phyloP scores from a whole-genome alignment of 2,329 filamentous ascomycete genomes.

The Fusarium multiceps region DNA sequence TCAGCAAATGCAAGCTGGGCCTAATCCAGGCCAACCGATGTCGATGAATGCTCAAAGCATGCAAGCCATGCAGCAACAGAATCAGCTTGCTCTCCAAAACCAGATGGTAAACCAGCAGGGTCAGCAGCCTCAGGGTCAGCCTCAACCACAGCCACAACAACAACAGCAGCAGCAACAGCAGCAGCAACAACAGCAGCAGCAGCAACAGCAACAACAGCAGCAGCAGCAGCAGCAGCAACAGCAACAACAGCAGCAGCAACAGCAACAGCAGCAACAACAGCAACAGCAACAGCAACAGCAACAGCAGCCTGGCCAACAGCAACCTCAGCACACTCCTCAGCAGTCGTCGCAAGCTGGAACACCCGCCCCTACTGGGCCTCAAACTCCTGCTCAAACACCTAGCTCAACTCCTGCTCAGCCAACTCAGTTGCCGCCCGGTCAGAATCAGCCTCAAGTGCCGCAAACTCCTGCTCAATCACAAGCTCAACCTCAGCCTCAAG shows the following conservation, averaged over 20 bases:
- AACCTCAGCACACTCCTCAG: conserved; percentile 60
- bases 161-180: neutral
- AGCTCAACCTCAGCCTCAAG: conserved; percentile 49
- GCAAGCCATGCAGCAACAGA: conserved; percentile 58
- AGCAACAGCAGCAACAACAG: conserved; percentile 44
- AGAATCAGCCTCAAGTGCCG: conserved; percentile 51
- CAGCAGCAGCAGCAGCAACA: conserved; percentile 41
- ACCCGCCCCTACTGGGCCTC: conserved; percentile 58
- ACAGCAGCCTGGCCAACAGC: conserved; percentile 53
- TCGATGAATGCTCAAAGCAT: conserved; percentile 62
- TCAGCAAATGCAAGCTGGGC: conserved; percentile 55
- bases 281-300: conserved; percentile 54
- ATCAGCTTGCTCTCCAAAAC: conserved; percentile 51
- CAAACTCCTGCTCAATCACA: conserved; percentile 53
- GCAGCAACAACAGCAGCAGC: conserved; percentile 34
- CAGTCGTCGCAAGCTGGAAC: conserved; percentile 56
- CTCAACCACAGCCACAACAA: conserved; percentile 40
- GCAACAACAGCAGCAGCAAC: conserved; percentile 36
- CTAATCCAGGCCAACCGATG: conserved; percentile 59
- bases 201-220: conserved; percentile 51
- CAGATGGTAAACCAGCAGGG: conserved; percentile 48
- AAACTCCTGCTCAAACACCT: conserved; percentile 61
- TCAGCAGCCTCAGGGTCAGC: conserved; percentile 46
- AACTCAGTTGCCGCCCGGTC: conserved; percentile 47
- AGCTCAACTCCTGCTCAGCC: conserved; percentile 53